phyloP scores from a whole-genome alignment of 768 basidiomycete genomes.

The Phlebiopsis gigantea region DNA sequence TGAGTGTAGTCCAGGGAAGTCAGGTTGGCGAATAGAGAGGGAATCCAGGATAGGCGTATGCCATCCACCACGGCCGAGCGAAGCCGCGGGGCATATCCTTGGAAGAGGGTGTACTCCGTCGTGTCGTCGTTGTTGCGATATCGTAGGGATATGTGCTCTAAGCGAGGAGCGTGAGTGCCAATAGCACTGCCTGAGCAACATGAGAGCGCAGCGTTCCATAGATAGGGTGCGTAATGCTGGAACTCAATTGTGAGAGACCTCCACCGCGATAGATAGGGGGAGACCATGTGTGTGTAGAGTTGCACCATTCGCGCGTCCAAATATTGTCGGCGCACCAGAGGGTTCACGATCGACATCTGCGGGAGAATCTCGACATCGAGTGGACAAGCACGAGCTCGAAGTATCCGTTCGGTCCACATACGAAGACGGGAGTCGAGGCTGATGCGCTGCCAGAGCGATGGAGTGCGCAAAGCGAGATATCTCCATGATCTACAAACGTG shows the following conservation, averaged over 20 bases:
- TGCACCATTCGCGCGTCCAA: constrained; percentile 46
- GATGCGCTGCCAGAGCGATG: constrained; percentile 60
- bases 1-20: constrained; percentile 67
- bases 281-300: constrained; percentile 54
- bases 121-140: constrained; percentile 64
- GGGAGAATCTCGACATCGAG: constrained; percentile 44
- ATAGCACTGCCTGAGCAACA: constrained; percentile 37
- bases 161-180: constrained; percentile 32
- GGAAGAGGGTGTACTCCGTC: constrained; percentile 63
- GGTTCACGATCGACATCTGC: not conserved
- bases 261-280: constrained; percentile 46
- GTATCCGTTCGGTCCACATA: constrained; percentile 63
- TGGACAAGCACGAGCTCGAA: constrained; percentile 53
- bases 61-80: constrained; percentile 55
- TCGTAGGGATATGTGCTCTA: constrained; percentile 53
- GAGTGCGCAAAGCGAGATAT: constrained; percentile 52
- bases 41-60: constrained; percentile 56
- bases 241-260: constrained; percentile 60
- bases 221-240: constrained; percentile 48
- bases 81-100: constrained; percentile 53
- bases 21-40: constrained; percentile 57
- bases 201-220: constrained; percentile 66
- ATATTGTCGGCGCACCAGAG: constrained; percentile 25
- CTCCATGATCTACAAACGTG: constrained; percentile 69
- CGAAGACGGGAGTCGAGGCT: constrained; percentile 39